These are phyloP conservation scores for Toxicodendron radicans DNA, from an alignment of 345 rosid genomes.

Conservation along the genomic window DNA sequence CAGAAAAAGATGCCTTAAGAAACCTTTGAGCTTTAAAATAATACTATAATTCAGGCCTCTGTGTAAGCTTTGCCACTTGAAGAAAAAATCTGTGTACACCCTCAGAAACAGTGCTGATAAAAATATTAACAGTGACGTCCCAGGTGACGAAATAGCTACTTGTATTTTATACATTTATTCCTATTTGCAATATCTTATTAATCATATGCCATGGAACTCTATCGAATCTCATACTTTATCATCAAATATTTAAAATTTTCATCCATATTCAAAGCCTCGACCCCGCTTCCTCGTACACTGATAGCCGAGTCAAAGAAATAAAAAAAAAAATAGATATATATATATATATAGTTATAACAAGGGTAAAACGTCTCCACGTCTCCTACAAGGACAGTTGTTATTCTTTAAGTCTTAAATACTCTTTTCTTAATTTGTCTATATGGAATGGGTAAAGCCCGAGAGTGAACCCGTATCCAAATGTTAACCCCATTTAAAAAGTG, in stretches of 20 bases:
- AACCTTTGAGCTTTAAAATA: background rate
- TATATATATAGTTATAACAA: too few species aligned
- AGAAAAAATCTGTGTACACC: background rate
- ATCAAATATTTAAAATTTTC: background rate
- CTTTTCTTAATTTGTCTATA: too few species aligned
- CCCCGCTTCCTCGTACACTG: conserved; percentile 32
- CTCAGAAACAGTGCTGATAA: conserved; percentile 10
- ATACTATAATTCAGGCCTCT: background rate
- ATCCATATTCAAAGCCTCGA: conserved; percentile 9
- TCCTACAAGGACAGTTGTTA: too few species aligned
- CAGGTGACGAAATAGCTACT: conserved; percentile 38
- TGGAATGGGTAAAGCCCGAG: conserved; percentile 23
- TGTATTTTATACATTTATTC: conserved; percentile 10
- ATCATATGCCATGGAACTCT: conserved; percentile 27
- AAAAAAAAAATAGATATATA: too few species aligned
- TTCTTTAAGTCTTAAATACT: too few species aligned
- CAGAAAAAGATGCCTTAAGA: conserved; percentile 1
- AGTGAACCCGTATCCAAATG: background rate
- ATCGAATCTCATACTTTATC: conserved; percentile 7
- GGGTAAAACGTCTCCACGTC: too few species aligned
- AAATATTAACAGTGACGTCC: conserved; percentile 41
- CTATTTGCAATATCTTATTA: conserved; percentile 17
- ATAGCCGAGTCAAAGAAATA: background rate
- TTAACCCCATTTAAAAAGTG: background rate
- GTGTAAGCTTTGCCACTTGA: background rate